Base-by-base conservation (phyloP, 2,329 filamentous ascomycete genomes). In the Phialophora expanda region DNA sequence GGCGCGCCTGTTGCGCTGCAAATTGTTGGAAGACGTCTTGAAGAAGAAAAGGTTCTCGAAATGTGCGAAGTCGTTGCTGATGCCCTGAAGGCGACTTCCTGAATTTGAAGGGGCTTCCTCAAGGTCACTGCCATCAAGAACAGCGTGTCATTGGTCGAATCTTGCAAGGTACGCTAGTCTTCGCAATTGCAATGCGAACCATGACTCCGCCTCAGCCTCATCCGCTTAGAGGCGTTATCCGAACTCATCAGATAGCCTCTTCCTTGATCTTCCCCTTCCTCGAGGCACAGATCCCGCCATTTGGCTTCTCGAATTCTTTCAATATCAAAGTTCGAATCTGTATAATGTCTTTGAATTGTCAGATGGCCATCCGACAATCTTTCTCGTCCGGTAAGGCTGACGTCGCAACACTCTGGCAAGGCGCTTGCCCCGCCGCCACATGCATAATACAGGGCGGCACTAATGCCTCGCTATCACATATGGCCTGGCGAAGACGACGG, bases 11-110 rank as follows among this genome's bases (percentile, higher is more conserved):
- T 76, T 4, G 71, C 71, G 22, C 59, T 76, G 64, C 75, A 76
- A 63, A 65, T 75, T 14, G 71, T 75, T 6, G 74, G 73, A 4
- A 67, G 69, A 28, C 63, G 73, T n/a, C 67, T 76, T 6, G 75
- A 76, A 53, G 74, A 76, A 48, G 74, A 74, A 68, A 75, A 76
- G 56, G 71, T 74, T 1, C 60, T 80, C 34, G 77, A 79, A 58
- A 77, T 79, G 75, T 74, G 74, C 14, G 75, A 75, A 22, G 72
- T 78, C 22, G 74, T 80, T 62, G 70, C 73, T 9, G 72, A 78
- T 54, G 73, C 74, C 8, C 62, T 79, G 65, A 75, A 69, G 54
- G 32, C n/a, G n/a, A 28, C 53, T 8, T 8, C 38, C 9, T 59
- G 46, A 48, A 20, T 17, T 34, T 9, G 24, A 32, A 20, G 6